Conservation (phyloP, 768 basidiomycete species). For the Tubosaeta brunneosetosa region DNA sequence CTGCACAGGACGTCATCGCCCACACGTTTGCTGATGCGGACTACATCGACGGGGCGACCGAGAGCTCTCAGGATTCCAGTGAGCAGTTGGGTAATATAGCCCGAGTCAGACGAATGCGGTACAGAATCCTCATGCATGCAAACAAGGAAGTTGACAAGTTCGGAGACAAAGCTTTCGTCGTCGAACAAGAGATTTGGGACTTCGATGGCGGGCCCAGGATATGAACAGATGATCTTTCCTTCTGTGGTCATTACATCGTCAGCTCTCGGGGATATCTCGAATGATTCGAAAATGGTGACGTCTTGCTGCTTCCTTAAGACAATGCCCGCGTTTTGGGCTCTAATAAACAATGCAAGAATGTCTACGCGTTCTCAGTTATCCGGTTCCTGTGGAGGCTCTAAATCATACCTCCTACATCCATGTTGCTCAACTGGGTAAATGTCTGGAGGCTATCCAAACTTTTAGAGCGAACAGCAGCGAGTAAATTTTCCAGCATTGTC, state of each 20-base stretch:
- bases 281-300: slow-evolving; percentile 17
- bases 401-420: slow-evolving; percentile 22
- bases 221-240: slow-evolving; percentile 42
- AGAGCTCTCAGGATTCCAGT: slow-evolving; percentile 40
- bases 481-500: slow-evolving; percentile 22
- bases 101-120: slow-evolving; percentile 28
- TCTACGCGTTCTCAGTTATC: slow-evolving; percentile 24
- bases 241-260: slow-evolving; percentile 29
- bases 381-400: background rate
- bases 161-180: slow-evolving; percentile 27
- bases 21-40: background rate
- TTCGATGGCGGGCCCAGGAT: slow-evolving; percentile 41
- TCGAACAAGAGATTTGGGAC: slow-evolving; percentile 18
- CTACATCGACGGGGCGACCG: slow-evolving; percentile 10
- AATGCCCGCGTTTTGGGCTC: slow-evolving; percentile 45
- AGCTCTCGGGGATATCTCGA: slow-evolving; percentile 39
- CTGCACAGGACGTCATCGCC: slow-evolving; percentile 5
- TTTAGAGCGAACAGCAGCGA: background rate
- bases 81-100: slow-evolving; percentile 43
- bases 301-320: slow-evolving; percentile 29
- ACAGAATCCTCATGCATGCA: slow-evolving; percentile 31
- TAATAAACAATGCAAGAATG: slow-evolving; percentile 34
- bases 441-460: background rate
- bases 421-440: background rate
- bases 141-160: slow-evolving; percentile 37